A percentile compares a stretch with the other conserved stretches of the same genome.
Evolutionary conservation across 2,329 filamentous ascomycete species (phyloP).

Genomic region (Aspergillus clavatus): DNA sequence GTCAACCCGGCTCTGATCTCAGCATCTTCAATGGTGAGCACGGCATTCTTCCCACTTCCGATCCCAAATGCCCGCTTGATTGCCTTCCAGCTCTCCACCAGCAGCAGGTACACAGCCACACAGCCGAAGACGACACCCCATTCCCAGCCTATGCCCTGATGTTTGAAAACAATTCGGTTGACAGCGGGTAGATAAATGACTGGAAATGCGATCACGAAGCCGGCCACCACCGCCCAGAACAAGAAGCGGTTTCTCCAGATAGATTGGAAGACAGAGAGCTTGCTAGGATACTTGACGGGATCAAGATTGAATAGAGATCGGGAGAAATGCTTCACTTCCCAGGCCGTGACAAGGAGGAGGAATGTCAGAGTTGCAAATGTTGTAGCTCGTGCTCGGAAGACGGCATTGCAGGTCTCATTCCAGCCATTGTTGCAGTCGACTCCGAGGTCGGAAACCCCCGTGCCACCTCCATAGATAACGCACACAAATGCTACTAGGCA

Average conservation of each 20-base stretch:
- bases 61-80: slow-evolving; percentile 48
- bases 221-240: slow-evolving; percentile 59
- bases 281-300: slow-evolving; percentile 52
- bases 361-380: slow-evolving; percentile 71
- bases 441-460: slow-evolving; percentile 47
- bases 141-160: slow-evolving; percentile 61
- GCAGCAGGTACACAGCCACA: slow-evolving; percentile 55
- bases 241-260: slow-evolving; percentile 68
- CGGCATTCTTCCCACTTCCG: slow-evolving; percentile 29
- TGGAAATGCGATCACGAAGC: slow-evolving; percentile 52
- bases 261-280: slow-evolving; percentile 58
- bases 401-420: slow-evolving; percentile 46
- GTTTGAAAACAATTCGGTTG: slow-evolving; percentile 61
- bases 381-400: slow-evolving; percentile 66
- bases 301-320: slow-evolving; percentile 67
- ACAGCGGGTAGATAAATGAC: slow-evolving; percentile 63
- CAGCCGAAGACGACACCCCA: slow-evolving; percentile 63
- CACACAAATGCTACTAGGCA: slow-evolving; percentile 38
- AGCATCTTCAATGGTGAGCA: slow-evolving; percentile 29
- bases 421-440: slow-evolving; percentile 51
- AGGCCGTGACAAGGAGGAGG: slow-evolving; percentile 69
- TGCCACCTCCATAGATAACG: slow-evolving; percentile 35
- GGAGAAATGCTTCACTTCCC: slow-evolving; percentile 71
- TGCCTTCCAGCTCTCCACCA: slow-evolving; percentile 63
- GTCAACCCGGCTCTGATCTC: slow-evolving; percentile 28